These are phyloP conservation scores for Dactylis glomerata DNA, from an alignment of 176 grass and related monocot species.

Conservation along the genomic window DNA sequence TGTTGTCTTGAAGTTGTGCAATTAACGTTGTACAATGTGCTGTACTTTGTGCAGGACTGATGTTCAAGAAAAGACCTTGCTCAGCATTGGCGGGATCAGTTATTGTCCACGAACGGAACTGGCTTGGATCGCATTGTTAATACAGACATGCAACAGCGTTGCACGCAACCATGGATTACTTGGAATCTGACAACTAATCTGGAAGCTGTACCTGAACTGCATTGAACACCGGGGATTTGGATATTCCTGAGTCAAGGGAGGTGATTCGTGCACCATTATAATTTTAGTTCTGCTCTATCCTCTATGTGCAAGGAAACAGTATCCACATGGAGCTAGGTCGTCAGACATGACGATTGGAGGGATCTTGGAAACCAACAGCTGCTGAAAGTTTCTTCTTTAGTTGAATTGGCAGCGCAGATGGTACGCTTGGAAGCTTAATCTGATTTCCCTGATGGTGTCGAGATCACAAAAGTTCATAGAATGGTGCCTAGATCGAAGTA, in stretches of 20 bases:
- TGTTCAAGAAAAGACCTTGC: neutral
- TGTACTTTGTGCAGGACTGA: neutral
- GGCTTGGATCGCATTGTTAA: constrained; percentile 10
- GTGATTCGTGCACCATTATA: constrained; percentile 37
- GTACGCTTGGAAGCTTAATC: neutral
- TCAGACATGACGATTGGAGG: constrained; percentile 18
- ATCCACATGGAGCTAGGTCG: neutral
- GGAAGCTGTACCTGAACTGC: constrained; percentile 31
- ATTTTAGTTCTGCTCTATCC: neutral
- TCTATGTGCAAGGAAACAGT: constrained; percentile 19
- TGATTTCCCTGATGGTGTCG: neutral
- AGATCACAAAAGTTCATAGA: neutral
- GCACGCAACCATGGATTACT: constrained; percentile 15
- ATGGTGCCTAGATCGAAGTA: constrained; percentile 1
- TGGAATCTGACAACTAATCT: constrained; percentile 34
- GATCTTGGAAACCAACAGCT: neutral
- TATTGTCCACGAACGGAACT: neutral
- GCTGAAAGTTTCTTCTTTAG: neutral
- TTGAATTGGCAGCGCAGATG: neutral
- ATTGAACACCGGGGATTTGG: constrained; percentile 26
- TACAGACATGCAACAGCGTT: neutral
- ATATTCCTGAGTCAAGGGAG: constrained; percentile 43
- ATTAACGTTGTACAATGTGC: neutral
- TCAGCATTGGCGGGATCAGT: neutral
- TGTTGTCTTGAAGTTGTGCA: neutral